Percentiles rank a stretch among this genome's conserved stretches.
Evolutionary conservation across 106 monocot species (phyloP).

Genomic region (Vanilla planifolia): DNA sequence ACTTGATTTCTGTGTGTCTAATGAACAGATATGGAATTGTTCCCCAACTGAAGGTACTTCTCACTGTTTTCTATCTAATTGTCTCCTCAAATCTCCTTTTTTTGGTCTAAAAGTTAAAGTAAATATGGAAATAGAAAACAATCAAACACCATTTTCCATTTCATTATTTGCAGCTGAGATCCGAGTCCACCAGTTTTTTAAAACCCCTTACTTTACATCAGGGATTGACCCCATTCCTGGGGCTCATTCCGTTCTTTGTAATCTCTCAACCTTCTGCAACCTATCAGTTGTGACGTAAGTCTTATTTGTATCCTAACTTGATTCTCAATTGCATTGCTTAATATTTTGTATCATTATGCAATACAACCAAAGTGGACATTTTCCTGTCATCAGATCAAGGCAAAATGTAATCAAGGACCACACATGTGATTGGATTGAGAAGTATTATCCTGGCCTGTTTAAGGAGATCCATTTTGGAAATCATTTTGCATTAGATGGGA

Average conservation of each 20-base stretch:
- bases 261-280: constrained; percentile 55
- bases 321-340: no score
- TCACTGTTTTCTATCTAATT: not conserved
- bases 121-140: no score
- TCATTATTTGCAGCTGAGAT: constrained; percentile 54
- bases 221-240: constrained; percentile 94
- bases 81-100: not conserved
- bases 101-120: not conserved
- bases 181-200: constrained; percentile 91
- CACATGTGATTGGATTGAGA: constrained; percentile 75
- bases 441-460: constrained; percentile 83
- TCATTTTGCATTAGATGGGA: constrained; percentile 92
- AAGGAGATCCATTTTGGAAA: constrained; percentile 93
- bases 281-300: constrained; percentile 91
- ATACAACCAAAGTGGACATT: not conserved
- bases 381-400: constrained; percentile 49
- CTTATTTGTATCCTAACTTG: no score
- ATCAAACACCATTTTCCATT: no score
- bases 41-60: constrained; percentile 69
- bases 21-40: constrained; percentile 92
- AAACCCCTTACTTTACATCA: constrained; percentile 70
- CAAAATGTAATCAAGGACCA: constrained; percentile 89
- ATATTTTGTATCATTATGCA: no score
- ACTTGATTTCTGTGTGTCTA: constrained; percentile 6
- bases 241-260: constrained; percentile 52